These are phyloP conservation scores for Pterocarpus macrocarpus DNA, from an alignment of 306 rosid genomes.

Conservation along the genomic window DNA sequence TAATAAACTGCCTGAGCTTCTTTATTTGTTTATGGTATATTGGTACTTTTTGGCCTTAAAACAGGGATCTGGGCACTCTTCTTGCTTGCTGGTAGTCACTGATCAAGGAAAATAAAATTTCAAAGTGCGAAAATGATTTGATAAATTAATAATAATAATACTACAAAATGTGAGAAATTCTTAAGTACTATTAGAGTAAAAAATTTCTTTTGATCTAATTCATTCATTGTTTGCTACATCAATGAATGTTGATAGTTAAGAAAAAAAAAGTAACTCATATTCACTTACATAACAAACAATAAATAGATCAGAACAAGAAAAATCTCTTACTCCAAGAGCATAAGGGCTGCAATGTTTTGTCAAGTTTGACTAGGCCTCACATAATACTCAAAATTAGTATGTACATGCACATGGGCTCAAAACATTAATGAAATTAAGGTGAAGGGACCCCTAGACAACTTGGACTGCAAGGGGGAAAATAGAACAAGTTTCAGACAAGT, in stretches of 20 bases:
- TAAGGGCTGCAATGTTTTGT: not conserved
- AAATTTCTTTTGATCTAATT: too few species aligned
- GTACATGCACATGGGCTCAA: slow-evolving; percentile 15
- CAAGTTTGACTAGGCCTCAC: slow-evolving; percentile 48
- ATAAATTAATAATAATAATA: not conserved
- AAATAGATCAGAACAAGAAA: too few species aligned
- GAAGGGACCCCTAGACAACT: slow-evolving; percentile 48
- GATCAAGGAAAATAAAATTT: slow-evolving; percentile 42
- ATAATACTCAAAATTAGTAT: slow-evolving; percentile 25
- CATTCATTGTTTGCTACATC: too few species aligned
- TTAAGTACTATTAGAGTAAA: too few species aligned
- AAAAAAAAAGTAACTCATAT: too few species aligned
- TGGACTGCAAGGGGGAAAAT: slow-evolving; percentile 18
- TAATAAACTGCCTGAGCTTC: slow-evolving; percentile 16
- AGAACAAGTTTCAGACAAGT: slow-evolving; percentile 35
- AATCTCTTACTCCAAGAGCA: too few species aligned
- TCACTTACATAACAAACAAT: too few species aligned
- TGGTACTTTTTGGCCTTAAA: slow-evolving; percentile 54
- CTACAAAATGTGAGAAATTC: not conserved
- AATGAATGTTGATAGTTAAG: too few species aligned
- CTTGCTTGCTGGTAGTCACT: slow-evolving; percentile 36
- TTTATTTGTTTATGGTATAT: slow-evolving; percentile 5
- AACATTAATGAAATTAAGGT: slow-evolving; percentile 25
- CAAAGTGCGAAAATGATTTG: slow-evolving; percentile 25
- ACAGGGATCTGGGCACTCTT: slow-evolving; percentile 52